phyloP scores from a whole-genome alignment of 306 rosid genomes.

The Abrus precatorius region DNA sequence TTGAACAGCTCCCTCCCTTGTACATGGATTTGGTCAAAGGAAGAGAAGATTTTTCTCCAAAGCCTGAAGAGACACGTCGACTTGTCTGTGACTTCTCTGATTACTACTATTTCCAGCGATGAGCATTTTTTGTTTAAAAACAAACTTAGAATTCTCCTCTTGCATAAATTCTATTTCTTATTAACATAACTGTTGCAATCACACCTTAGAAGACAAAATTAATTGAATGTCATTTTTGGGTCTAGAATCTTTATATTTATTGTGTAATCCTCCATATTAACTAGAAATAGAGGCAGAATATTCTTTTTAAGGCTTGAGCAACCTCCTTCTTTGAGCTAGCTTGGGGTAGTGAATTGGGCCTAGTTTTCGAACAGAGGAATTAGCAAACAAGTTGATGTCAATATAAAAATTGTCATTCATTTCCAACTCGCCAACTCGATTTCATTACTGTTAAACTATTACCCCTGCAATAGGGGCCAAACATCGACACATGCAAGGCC shows the following conservation, averaged over 20 bases:
- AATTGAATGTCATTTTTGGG: conserved; percentile 15
- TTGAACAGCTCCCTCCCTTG: conserved; percentile 97
- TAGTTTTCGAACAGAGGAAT: neutral
- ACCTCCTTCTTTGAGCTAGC: no score
- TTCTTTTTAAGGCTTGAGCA: no score
- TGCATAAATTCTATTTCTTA: conserved; percentile 17
- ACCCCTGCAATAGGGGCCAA: no score
- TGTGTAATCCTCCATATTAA: neutral
- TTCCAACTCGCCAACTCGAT: neutral
- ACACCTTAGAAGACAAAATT: conserved; percentile 16
- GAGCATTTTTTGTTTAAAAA: conserved; percentile 35
- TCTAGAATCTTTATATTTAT: conserved; percentile 27
- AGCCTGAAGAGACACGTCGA: conserved; percentile 90
- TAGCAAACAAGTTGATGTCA: conserved; percentile 19
- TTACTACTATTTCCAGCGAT: conserved; percentile 34
- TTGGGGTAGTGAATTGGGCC: no score
- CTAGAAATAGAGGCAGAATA: no score
- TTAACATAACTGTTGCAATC: conserved; percentile 18
- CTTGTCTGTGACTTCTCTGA: conserved; percentile 65
- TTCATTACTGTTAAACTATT: neutral
- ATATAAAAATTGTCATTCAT: conserved; percentile 4
- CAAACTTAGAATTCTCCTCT: conserved; percentile 7
- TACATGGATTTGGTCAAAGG: conserved; percentile 92
- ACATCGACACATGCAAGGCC: neutral
- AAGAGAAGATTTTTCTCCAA: conserved; percentile 87